Percentiles rank a stretch among this genome's conserved stretches.
phyloP scores from a whole-genome alignment of 176 grass and related monocot genomes.

The Saccharum spontaneum region DNA sequence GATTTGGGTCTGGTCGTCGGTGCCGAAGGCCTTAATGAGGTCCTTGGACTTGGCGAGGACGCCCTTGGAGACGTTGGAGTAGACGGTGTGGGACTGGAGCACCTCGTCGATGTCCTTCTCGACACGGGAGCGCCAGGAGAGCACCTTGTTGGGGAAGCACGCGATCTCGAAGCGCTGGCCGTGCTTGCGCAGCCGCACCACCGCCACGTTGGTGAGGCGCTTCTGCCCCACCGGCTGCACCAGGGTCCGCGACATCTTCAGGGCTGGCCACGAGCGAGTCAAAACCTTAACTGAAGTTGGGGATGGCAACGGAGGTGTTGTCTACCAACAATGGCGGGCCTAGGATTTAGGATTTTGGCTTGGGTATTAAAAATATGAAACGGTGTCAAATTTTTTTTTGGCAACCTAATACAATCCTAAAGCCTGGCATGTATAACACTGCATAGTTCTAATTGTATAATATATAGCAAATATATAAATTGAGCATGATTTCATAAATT shows the following conservation, averaged over 20 bases:
- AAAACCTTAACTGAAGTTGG: neutral
- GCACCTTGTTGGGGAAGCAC: conserved; percentile 92
- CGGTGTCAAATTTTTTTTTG: neutral
- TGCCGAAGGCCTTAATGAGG: conserved; percentile 61
- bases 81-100: conserved; percentile 80
- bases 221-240: conserved; percentile 89
- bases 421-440: neutral
- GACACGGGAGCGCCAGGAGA: conserved; percentile 75
- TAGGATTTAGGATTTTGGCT: neutral
- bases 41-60: conserved; percentile 91
- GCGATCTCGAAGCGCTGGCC: conserved; percentile 83
- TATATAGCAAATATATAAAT: no score
- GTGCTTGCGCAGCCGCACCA: conserved; percentile 79
- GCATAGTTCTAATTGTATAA: neutral
- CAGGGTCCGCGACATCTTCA: conserved; percentile 50
- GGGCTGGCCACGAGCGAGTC: neutral
- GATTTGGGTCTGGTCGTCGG: conserved; percentile 74
- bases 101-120: conserved; percentile 90
- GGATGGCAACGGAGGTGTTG: no score
- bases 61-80: conserved; percentile 85
- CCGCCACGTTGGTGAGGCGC: conserved; percentile 75
- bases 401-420: neutral
- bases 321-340: neutral
- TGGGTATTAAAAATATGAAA: neutral
- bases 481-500: no score